Conservation (phyloP, 352 stramenopile species). For the Phytophthora fragariae region DNA sequence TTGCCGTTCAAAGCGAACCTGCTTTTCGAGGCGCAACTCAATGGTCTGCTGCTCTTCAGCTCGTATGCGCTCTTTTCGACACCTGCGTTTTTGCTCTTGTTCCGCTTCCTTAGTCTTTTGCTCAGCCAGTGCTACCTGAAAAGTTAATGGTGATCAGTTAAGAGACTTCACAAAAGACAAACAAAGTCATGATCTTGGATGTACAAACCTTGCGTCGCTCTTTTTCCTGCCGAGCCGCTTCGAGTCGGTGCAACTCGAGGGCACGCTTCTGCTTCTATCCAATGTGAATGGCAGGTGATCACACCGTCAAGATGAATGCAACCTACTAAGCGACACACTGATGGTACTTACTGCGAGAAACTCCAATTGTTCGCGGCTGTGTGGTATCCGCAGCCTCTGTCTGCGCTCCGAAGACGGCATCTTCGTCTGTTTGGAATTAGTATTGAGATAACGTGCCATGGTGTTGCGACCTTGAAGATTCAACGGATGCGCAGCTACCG, state of each 20-base stretch:
- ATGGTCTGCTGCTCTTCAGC: constrained; percentile 48
- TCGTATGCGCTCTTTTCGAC: constrained; percentile 59
- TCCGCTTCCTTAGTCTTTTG: constrained; percentile 59
- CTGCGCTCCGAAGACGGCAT: constrained; percentile 6
- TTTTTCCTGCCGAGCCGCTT: constrained; percentile 57
- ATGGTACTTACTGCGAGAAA: constrained; percentile 48
- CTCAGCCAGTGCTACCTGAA: constrained; percentile 47
- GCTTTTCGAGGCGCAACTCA: constrained; percentile 44
- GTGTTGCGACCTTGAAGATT: constrained; percentile 11
- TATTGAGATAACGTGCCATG: not conserved
- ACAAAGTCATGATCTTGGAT: not conserved
- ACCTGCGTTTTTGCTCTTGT: constrained; percentile 37
- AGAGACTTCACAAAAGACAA: not conserved
- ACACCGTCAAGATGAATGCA: too few species aligned
- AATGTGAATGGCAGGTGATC: not conserved
- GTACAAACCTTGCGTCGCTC: constrained; percentile 53
- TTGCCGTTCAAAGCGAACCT: constrained; percentile 34
- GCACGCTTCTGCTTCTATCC: constrained; percentile 58
- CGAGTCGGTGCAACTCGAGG: constrained; percentile 54
- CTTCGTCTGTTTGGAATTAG: constrained; percentile 1
- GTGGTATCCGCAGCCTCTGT: constrained; percentile 27
- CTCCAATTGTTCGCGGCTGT: constrained; percentile 59
- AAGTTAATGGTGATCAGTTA: not conserved
- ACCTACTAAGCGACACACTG: not conserved
- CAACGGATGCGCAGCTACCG: not conserved